Percentiles rank a stretch among this genome's conserved stretches.
Evolutionary conservation across 768 basidiomycete species (phyloP).

Genomic region (Collybia sp.): DNA sequence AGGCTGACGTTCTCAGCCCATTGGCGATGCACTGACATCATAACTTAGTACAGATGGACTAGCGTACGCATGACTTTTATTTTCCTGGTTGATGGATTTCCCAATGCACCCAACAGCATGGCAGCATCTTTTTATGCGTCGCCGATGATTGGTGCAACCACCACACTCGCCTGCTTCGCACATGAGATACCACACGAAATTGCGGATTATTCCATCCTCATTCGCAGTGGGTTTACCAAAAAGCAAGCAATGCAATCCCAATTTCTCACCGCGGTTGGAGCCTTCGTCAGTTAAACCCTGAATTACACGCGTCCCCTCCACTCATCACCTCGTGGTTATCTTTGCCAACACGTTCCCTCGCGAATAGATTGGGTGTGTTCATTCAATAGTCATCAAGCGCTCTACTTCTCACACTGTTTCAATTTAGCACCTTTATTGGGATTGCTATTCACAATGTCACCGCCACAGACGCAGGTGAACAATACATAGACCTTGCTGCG

Average conservation of each 20-base stretch:
- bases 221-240: conserved; percentile 88
- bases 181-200: conserved; percentile 97
- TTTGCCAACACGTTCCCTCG: conserved; percentile 10
- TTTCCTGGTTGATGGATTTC: neutral
- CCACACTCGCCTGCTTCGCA: conserved; percentile 91
- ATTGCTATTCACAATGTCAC: conserved; percentile 80
- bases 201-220: conserved; percentile 93
- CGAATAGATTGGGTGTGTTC: conserved; percentile 35
- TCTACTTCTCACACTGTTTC: conserved; percentile 13
- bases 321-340: conserved; percentile 9
- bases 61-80: conserved; percentile 40
- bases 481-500: conserved; percentile 60
- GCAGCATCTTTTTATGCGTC: conserved; percentile 97
- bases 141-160: conserved; percentile 88
- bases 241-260: conserved; percentile 91
- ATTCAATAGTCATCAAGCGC: conserved; percentile 5
- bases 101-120: conserved; percentile 49
- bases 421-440: conserved; percentile 75
- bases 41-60: conserved; percentile 80
- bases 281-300: conserved; percentile 63
- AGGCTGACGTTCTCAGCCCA: conserved; percentile 18
- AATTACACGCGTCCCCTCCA: conserved; percentile 15
- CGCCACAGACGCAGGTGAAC: conserved; percentile 35
- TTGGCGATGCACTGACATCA: conserved; percentile 6
- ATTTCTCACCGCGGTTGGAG: conserved; percentile 87